phyloP scores from a whole-genome alignment of 2,329 filamentous ascomycete species.

The Ophiostoma quercus region DNA sequence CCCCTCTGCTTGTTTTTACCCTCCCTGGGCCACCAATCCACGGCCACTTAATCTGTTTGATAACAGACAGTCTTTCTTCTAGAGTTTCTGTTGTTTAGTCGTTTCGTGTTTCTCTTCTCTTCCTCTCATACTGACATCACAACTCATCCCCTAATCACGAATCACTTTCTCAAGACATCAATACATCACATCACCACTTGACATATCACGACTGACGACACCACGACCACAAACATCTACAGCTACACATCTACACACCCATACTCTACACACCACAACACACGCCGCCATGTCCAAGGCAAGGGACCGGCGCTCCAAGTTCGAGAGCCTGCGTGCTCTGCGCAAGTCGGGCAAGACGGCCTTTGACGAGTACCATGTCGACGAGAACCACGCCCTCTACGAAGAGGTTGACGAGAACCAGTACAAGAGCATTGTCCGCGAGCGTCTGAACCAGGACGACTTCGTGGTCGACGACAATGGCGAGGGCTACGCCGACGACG shows the following conservation, averaged over 20 bases:
- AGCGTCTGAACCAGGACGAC: constrained; percentile 86
- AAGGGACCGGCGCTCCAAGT: constrained; percentile 40
- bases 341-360: constrained; percentile 87
- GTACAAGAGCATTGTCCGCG: constrained; percentile 92
- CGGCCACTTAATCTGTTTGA: constrained; percentile 1
- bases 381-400: constrained; percentile 79
- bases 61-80: neutral
- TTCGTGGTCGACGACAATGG: constrained; percentile 99
- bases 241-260: neutral
- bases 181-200: too few relatives aligned
- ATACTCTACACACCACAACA: neutral
- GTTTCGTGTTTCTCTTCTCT: neutral
- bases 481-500: constrained; percentile 93
- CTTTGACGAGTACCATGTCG: constrained; percentile 78
- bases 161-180: neutral
- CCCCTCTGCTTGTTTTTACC: constrained; percentile 6
- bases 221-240: neutral
- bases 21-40: constrained; percentile 7
- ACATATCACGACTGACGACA: neutral
- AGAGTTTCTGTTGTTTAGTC: neutral
- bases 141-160: neutral
- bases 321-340: constrained; percentile 77
- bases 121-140: neutral
- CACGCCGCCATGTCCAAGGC: constrained; percentile 37
- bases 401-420: constrained; percentile 95